Percentiles rank a stretch among this genome's conserved stretches.
These are phyloP conservation scores for Tetragonia tetragonoides DNA, from an alignment of 148 eudicot species.

Conservation along the genomic window DNA sequence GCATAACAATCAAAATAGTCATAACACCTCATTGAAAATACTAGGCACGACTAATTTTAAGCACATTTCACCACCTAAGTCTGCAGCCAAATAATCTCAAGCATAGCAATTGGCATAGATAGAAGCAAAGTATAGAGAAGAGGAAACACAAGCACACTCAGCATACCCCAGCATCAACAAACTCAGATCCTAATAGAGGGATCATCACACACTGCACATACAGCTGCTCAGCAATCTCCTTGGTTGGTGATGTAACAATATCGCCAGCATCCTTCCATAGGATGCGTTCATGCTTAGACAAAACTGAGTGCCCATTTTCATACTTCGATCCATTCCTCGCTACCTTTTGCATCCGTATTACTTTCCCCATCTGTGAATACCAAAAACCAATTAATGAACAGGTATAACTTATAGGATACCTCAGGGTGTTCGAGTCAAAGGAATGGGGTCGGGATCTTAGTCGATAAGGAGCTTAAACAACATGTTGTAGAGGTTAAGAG, in stretches of 20 bases:
- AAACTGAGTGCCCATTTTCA: slow-evolving; percentile 43
- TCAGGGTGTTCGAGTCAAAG: no score
- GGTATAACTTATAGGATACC: not conserved
- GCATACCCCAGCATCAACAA: slow-evolving; percentile 97
- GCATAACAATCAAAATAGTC: not conserved
- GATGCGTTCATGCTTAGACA: slow-evolving; percentile 58
- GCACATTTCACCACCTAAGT: not conserved
- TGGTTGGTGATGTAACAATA: slow-evolving; percentile 53
- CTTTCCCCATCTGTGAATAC: slow-evolving; percentile 57
- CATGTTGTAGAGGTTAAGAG: no score
- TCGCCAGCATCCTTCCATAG: slow-evolving; percentile 63
- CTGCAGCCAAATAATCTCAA: no score
- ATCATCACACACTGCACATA: slow-evolving; percentile 73
- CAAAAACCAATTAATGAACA: no score
- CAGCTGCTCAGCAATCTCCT: slow-evolving; percentile 63
- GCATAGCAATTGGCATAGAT: not conserved
- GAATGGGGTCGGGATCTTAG: no score
- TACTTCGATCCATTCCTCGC: slow-evolving; percentile 41
- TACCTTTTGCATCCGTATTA: slow-evolving; percentile 62
- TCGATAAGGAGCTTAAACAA: no score
- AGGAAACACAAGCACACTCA: not conserved
- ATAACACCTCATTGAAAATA: not conserved
- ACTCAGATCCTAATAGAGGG: slow-evolving; percentile 72
- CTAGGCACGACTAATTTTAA: not conserved
- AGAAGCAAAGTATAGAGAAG: slow-evolving; percentile 4